Base-by-base conservation (phyloP, 1,139 yeast species). In the Geotrichum cucujoidarum region DNA sequence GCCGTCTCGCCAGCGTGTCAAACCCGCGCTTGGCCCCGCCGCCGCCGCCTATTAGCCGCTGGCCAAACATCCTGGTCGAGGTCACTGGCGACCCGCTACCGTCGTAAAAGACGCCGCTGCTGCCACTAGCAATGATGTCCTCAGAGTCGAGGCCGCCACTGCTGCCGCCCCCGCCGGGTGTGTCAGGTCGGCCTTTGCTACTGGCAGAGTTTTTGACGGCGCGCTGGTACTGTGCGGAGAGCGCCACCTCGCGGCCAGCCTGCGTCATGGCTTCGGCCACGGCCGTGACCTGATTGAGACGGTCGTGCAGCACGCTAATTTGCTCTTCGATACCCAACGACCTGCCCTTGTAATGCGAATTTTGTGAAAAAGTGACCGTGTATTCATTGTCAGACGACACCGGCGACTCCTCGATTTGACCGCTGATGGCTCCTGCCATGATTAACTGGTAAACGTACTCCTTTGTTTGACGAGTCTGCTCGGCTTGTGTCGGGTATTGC, bases 401-500 rank as follows among this genome's bases (percentile, higher is more conserved):
- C 10, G 36, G 2, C 22, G 31, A 40, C 20, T 48, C 51, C 17
- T 43, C 51, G 25, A 48, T 34, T 2, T 20, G 34, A 14, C 43
- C 51, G n/a, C 13, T 20, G 1, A 48, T 20, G 2, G 32, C 33
- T 13, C 43, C 36, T 4, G 38, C 17, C 44, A 48, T 43, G 8
- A 48, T 29, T 20, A 43, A 16, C 6, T 36, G 32, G 27, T 33
- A 48, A 7, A 48, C 42, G 27, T 37, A 48, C 3, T 48, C 43
- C 31, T 36, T 38, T 3, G 48, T 43, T n/a, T n/a, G n/a, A n/a
- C n/a, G n/a, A n/a, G n/a, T n/a, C n/a, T n/a, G n/a, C n/a, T n/a
- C n/a, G n/a, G n/a, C n/a, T n/a, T n/a, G n/a, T n/a, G n/a, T n/a
- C n/a, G n/a, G n/a, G n/a, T n/a, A n/a, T n/a, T n/a, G n/a, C n/a